Percentiles rank a stretch among this genome's conserved stretches.
Conservation (phyloP, 352 stramenopile genomes). For the Pythium folliculosum region DNA sequence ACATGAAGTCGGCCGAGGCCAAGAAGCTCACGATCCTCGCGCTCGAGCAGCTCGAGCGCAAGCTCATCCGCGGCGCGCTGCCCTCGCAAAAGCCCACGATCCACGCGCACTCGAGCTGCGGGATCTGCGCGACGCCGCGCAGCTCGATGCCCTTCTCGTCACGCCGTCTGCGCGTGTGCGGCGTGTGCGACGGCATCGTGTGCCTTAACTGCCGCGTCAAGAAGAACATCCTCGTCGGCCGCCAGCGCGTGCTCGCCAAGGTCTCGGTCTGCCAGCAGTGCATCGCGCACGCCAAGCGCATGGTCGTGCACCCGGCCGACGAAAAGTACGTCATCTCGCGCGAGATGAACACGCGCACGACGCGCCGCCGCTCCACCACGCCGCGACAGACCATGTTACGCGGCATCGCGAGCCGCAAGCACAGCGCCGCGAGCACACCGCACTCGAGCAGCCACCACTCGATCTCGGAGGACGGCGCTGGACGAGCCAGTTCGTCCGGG, state of each 20-base stretch:
- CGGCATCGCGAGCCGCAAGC: background rate
- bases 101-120: slow-evolving; percentile 11
- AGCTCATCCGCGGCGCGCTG: slow-evolving; percentile 6
- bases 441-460: background rate
- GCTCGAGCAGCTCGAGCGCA: slow-evolving; percentile 26
- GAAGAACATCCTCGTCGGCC: slow-evolving; percentile 43
- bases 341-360: slow-evolving; percentile 7
- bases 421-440: background rate
- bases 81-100: slow-evolving; percentile 1
- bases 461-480: background rate
- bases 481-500: background rate
- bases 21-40: slow-evolving; percentile 57
- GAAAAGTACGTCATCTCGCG: slow-evolving; percentile 23
- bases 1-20: slow-evolving; percentile 46
- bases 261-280: slow-evolving; percentile 45
- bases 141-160: slow-evolving; percentile 23
- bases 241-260: slow-evolving; percentile 16
- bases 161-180: slow-evolving; percentile 29
- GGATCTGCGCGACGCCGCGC: slow-evolving; percentile 16
- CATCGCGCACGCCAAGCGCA: slow-evolving; percentile 36
- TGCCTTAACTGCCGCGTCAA: slow-evolving; percentile 54
- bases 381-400: background rate
- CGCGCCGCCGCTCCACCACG: background rate
- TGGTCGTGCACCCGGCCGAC: slow-evolving; percentile 29
- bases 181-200: slow-evolving; percentile 45